A percentile compares a stretch with the other conserved stretches of the same genome.
These are phyloP conservation scores for Aspergillus luchuensis DNA, from an alignment of 2,329 filamentous ascomycete species.

Conservation along the genomic window DNA sequence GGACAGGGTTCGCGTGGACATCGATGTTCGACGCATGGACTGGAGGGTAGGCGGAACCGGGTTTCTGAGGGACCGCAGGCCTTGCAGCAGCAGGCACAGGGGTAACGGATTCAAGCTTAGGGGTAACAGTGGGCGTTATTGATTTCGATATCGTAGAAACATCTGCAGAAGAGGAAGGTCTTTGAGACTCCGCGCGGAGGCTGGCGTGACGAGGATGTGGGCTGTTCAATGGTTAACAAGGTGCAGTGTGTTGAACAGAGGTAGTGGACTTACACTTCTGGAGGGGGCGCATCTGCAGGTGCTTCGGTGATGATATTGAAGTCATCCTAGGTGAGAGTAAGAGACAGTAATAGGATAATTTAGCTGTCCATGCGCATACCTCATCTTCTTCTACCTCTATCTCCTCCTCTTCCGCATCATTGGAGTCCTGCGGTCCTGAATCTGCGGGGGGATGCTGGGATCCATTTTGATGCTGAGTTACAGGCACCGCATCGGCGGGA, in stretches of 20 bases:
- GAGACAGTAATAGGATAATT: neutral
- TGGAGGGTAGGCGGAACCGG: constrained; percentile 67
- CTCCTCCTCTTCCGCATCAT: constrained; percentile 45
- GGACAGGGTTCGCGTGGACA: constrained; percentile 77
- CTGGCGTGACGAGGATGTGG: constrained; percentile 42
- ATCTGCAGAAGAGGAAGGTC: constrained; percentile 40
- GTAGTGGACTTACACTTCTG: constrained; percentile 38
- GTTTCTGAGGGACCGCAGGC: constrained; percentile 49
- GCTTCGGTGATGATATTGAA: constrained; percentile 54
- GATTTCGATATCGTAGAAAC: constrained; percentile 33
- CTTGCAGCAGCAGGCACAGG: constrained; percentile 36
- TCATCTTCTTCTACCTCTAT: constrained; percentile 47
- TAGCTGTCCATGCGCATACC: constrained; percentile 13
- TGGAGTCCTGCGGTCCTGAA: constrained; percentile 36
- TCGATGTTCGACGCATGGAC: constrained; percentile 78
- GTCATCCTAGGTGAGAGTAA: constrained; percentile 41
- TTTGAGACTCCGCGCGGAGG: constrained; percentile 39
- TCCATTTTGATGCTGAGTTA: constrained; percentile 32
- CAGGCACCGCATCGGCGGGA: constrained; percentile 41
- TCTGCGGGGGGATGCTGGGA: constrained; percentile 29
- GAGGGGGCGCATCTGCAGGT: constrained; percentile 43
- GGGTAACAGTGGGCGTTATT: constrained; percentile 36
- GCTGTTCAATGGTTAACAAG: constrained; percentile 31
- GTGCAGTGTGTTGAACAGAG: neutral
- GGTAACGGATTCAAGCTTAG: constrained; percentile 36